A percentile compares a stretch with the other conserved stretches of the same genome.
Evolutionary conservation across 768 basidiomycete species (phyloP).

Genomic region (Boletellus emodensis): DNA sequence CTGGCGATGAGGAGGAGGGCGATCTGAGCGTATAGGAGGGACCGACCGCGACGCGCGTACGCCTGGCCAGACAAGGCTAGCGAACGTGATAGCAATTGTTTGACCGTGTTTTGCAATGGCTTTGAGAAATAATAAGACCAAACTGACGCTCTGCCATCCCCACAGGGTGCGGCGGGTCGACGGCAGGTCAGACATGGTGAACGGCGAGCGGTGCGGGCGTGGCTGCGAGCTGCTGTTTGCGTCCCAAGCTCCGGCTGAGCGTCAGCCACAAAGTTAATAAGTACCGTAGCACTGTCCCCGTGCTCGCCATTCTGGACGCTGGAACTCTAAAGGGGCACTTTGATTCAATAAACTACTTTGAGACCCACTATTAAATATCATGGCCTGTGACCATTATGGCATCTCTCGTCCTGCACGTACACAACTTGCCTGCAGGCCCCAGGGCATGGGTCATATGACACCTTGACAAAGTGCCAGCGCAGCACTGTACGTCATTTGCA

Average conservation of each 20-base stretch:
- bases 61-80: constrained; percentile 13
- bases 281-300: not conserved
- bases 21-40: not conserved
- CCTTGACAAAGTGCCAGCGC: too few relatives aligned
- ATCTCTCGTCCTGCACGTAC: too few relatives aligned
- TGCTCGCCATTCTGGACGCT: not conserved
- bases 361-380: too few relatives aligned
- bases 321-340: not conserved
- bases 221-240: not conserved
- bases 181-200: constrained; percentile 10
- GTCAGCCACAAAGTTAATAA: not conserved
- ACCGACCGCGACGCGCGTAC: constrained; percentile 25
- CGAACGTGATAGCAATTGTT: constrained; percentile 25
- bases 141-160: constrained; percentile 18
- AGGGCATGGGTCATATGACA: too few relatives aligned
- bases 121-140: constrained; percentile 31
- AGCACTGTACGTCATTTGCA: not conserved
- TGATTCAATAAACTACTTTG: too few relatives aligned
- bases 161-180: not conserved
- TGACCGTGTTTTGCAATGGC: constrained; percentile 32
- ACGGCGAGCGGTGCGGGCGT: not conserved
- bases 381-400: too few relatives aligned
- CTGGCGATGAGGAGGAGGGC: not conserved
- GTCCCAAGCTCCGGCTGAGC: not conserved
- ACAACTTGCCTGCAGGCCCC: too few relatives aligned